These are phyloP conservation scores for Austroboletus eburneus DNA, from an alignment of 768 basidiomycete species.

Conservation along the genomic window DNA sequence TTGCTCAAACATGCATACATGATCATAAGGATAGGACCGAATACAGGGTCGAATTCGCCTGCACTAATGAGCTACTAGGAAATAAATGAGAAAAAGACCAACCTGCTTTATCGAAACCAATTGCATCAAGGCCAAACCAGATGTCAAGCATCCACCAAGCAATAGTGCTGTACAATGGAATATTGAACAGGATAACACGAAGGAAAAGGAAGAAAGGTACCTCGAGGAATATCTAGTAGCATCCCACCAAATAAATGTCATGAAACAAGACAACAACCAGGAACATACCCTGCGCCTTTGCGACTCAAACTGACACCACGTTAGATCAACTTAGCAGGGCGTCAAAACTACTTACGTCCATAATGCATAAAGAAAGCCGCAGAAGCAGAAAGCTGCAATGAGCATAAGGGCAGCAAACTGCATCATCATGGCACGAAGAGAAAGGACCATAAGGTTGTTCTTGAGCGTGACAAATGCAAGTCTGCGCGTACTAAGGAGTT, in stretches of 20 bases:
- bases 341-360: slow-evolving; percentile 70
- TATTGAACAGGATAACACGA: background rate
- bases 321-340: slow-evolving; percentile 7
- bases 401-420: slow-evolving; percentile 84
- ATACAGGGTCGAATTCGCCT: slow-evolving; percentile 78
- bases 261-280: background rate
- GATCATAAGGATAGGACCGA: slow-evolving; percentile 90
- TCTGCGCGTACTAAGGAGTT: slow-evolving; percentile 35
- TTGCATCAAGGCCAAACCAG: slow-evolving; percentile 93
- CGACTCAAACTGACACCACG: slow-evolving; percentile 49
- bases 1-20: slow-evolving; percentile 91
- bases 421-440: slow-evolving; percentile 86
- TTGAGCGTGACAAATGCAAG: slow-evolving; percentile 89
- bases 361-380: slow-evolving; percentile 88
- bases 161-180: slow-evolving; percentile 44
- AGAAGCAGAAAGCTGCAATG: slow-evolving; percentile 86
- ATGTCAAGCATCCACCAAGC: slow-evolving; percentile 95
- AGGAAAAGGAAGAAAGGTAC: slow-evolving; percentile 21
- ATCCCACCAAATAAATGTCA: slow-evolving; percentile 19
- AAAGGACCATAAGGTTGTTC: slow-evolving; percentile 74
- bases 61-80: slow-evolving; percentile 5
- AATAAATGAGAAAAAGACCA: slow-evolving; percentile 28
- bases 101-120: slow-evolving; percentile 82
- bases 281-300: slow-evolving; percentile 51
- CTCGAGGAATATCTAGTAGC: slow-evolving; percentile 32